These are phyloP conservation scores for Saksenaea oblongispora DNA, from an alignment of 371 early-diverging fungal genomes.

Conservation along the genomic window DNA sequence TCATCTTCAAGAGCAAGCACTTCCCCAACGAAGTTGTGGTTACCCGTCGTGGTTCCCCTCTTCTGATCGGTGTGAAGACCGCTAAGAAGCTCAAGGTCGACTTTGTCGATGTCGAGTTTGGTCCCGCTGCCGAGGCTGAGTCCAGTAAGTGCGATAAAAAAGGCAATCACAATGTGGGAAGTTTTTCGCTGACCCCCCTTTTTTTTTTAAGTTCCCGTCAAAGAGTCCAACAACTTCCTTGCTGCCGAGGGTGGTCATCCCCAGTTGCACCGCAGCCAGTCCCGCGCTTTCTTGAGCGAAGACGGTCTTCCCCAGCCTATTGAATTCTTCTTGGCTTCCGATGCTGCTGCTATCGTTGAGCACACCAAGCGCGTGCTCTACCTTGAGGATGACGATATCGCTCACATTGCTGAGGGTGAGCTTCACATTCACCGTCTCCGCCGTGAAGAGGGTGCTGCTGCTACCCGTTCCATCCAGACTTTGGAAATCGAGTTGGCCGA, in stretches of 20 bases:
- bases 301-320: constrained; percentile 91
- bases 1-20: constrained; percentile 90
- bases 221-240: constrained; percentile 31
- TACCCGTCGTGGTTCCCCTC: constrained; percentile 95
- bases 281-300: constrained; percentile 89
- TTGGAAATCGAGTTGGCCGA: constrained; percentile 95
- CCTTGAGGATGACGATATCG: constrained; percentile 98
- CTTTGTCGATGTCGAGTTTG: constrained; percentile 80
- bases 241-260: constrained; percentile 48
- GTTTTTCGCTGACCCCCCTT: neutral
- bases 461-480: constrained; percentile 91
- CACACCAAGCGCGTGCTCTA: constrained; percentile 98
- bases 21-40: constrained; percentile 95
- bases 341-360: constrained; percentile 96
- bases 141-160: constrained; percentile 9
- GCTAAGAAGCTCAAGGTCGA: constrained; percentile 91
- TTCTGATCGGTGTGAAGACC: constrained; percentile 96
- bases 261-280: constrained; percentile 80
- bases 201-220: constrained; percentile 16
- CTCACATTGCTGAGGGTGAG: constrained; percentile 88
- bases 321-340: constrained; percentile 97
- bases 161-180: neutral
- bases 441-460: constrained; percentile 85
- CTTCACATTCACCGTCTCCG: constrained; percentile 95
- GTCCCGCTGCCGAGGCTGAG: constrained; percentile 20